Evolutionary conservation across 75 land plant genomes (phyloP).

Genomic region (Picea glauca): DNA sequence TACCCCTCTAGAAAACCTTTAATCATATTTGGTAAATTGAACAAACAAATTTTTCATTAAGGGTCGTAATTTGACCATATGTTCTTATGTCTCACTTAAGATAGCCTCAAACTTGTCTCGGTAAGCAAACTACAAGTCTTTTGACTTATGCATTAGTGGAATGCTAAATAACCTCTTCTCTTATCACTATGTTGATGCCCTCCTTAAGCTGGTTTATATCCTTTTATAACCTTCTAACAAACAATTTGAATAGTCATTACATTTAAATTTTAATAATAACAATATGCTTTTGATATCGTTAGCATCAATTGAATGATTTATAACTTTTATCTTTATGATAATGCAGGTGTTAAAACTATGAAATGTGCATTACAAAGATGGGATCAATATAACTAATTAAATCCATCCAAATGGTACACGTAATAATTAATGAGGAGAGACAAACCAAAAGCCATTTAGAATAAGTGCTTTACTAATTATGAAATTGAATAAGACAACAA

Average conservation of each 20-base stretch:
- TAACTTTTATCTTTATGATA: not conserved
- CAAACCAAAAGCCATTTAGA: not conserved
- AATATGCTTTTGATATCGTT: constrained; percentile 2
- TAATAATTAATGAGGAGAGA: not conserved
- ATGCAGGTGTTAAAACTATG: not conserved
- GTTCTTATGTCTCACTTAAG: too few species aligned
- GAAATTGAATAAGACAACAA: not conserved
- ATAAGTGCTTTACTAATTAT: not conserved
- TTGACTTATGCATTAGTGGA: too few species aligned
- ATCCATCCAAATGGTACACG: not conserved
- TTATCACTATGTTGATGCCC: too few species aligned
- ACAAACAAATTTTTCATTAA: too few species aligned
- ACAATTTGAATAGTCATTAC: not conserved
- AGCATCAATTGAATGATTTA: not conserved
- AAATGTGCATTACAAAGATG: not conserved
- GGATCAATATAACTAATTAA: not conserved
- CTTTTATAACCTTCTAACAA: not conserved
- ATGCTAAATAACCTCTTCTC: too few species aligned
- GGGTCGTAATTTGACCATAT: too few species aligned
- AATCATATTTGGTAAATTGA: too few species aligned
- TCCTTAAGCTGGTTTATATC: too few species aligned
- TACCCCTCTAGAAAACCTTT: too few species aligned
- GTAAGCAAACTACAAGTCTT: too few species aligned
- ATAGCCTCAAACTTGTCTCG: too few species aligned
- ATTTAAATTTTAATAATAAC: not conserved